These are phyloP conservation scores for Endothia cerciana DNA, from an alignment of 2,329 filamentous ascomycete genomes.

Conservation along the genomic window DNA sequence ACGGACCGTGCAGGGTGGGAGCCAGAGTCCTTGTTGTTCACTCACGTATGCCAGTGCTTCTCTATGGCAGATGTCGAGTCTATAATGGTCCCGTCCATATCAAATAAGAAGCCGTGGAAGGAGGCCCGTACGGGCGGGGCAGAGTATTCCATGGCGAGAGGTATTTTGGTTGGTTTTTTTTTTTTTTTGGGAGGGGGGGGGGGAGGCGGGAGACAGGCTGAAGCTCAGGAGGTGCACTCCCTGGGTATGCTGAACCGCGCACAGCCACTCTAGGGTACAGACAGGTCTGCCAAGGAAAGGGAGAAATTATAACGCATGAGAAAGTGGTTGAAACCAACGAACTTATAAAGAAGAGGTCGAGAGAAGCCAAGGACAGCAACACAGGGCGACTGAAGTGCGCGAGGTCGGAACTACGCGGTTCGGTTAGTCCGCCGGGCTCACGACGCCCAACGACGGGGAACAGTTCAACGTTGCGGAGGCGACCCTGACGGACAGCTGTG, in stretches of 20 bases:
- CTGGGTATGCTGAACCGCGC: not conserved
- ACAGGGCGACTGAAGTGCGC: not conserved
- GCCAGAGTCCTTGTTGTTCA: not conserved
- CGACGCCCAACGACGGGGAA: not conserved
- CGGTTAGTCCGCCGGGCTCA: slow-evolving; percentile 9
- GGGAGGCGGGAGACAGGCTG: not conserved
- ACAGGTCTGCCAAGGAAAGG: not conserved
- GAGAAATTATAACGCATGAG: not conserved
- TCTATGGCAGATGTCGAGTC: slow-evolving; percentile 78
- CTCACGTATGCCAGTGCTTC: slow-evolving; percentile 76
- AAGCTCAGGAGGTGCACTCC: not conserved
- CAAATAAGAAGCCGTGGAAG: slow-evolving; percentile 66
- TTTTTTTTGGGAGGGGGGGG: not conserved
- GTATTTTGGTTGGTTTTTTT: too few species aligned
- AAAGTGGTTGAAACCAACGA: not conserved
- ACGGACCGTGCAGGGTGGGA: not conserved
- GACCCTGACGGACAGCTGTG: not conserved
- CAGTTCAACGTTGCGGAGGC: not conserved
- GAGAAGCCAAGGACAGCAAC: not conserved
- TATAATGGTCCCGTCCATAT: slow-evolving; percentile 84
- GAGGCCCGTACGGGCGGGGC: slow-evolving; percentile 50
- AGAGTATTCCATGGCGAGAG: slow-evolving; percentile 38
- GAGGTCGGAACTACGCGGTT: slow-evolving; percentile 22
- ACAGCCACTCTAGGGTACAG: not conserved
- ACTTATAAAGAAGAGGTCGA: not conserved